phyloP scores from a whole-genome alignment of 768 basidiomycete genomes.

The Psilocybe sp. region DNA sequence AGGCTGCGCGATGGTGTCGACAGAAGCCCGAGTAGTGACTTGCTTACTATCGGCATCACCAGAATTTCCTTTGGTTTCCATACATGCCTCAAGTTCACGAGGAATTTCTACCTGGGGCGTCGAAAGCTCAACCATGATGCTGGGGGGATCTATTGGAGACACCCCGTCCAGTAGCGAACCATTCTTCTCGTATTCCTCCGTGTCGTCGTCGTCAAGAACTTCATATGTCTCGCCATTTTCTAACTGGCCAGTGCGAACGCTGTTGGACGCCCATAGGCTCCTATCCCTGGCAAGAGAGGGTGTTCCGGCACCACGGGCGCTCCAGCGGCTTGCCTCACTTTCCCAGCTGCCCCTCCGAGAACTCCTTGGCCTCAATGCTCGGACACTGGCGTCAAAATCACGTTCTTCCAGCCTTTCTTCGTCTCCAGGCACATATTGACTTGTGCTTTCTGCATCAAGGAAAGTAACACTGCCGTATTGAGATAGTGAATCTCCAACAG shows the following conservation, averaged over 20 bases:
- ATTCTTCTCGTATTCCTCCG: slow-evolving; percentile 13
- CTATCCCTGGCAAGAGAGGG: slow-evolving; percentile 48
- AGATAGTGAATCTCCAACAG: slow-evolving; percentile 64
- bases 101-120: not conserved
- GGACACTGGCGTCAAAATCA: slow-evolving; percentile 84
- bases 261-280: slow-evolving; percentile 61
- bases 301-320: slow-evolving; percentile 60
- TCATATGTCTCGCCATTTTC: slow-evolving; percentile 37
- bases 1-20: slow-evolving; percentile 22
- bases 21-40: slow-evolving; percentile 16
- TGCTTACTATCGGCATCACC: not conserved
- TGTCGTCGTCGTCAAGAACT: slow-evolving; percentile 23
- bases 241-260: slow-evolving; percentile 54
- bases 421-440: slow-evolving; percentile 64
- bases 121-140: slow-evolving; percentile 8
- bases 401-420: slow-evolving; percentile 63
- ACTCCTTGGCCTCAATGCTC: slow-evolving; percentile 85
- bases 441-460: slow-evolving; percentile 64
- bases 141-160: slow-evolving; percentile 4
- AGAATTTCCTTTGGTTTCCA: not conserved
- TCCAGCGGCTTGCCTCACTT: slow-evolving; percentile 87
- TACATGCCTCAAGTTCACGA: not conserved
- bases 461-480: slow-evolving; percentile 62
- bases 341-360: slow-evolving; percentile 90
- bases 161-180: slow-evolving; percentile 3